Evolutionary conservation across 225 moss, liverwort and hornwort species (phyloP), one percentile per base, ranked within the genome.

Genomic region (Ulota crispa): DNA sequence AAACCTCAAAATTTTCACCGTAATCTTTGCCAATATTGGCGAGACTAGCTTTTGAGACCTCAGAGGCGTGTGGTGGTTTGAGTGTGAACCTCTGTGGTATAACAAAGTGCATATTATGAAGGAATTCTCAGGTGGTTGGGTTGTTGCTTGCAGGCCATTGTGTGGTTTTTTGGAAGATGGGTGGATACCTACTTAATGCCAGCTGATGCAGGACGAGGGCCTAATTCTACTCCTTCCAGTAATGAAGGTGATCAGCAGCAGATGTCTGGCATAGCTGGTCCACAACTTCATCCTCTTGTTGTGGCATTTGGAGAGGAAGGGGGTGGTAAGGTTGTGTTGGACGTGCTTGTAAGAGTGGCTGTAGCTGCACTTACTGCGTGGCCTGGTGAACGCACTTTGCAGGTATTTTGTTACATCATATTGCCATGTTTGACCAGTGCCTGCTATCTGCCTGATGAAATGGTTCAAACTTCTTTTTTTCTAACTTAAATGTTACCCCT

Each of bases 141-240:
- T 77, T 65, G 66, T 81, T 81, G 37, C 82, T 80, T 84, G 98
- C 96, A 99, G 96, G 99, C 96, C 70, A 87, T 99, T 72, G 96
- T 94, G 18, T 99, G 99, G 99, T 99, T 99, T 86, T 93, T 96
- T 93, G 99, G 94, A 89, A 99, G 99, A 89, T 99, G 99, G 99
- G 93, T 90, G 81, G 96, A 96, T 87, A 94, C 99, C 74, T 99
- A 99, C 85, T 89, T 99, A 79, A 99, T 99, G 99, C 99, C 95
- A 86, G 99, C 96, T 86, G 95, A 94, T 84, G 98, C 98, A 80
- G 98, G 98, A 70, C 96, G 99, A 63, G 99, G 96, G 70, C 99
- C 99, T 74, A 95, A 99, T 86, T 99, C 99, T 72, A 99, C 99
- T 75, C 99, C 99, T 73, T 96, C 93, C 73, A 94, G 96, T 77